phyloP scores from a whole-genome alignment of 2,329 filamentous ascomycete genomes.

The Amauroascus niger region DNA sequence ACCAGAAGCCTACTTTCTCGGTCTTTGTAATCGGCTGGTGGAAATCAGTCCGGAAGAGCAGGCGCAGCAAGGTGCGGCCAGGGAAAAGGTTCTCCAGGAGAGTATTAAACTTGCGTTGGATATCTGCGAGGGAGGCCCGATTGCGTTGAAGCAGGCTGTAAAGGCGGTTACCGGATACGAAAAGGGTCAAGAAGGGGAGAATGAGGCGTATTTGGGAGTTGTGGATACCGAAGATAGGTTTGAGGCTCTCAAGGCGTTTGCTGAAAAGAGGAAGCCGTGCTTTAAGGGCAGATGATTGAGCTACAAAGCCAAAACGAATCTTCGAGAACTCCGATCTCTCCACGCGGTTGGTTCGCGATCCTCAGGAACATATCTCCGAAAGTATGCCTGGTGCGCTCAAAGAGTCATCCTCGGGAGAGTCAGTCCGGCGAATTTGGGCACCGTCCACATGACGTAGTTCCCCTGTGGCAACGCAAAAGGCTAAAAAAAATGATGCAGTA shows the following conservation, averaged over 20 bases:
- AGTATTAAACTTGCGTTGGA: slow-evolving; percentile 68
- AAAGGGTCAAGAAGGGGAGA: slow-evolving; percentile 65
- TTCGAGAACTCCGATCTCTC: neutral
- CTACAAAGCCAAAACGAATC: neutral
- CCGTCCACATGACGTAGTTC: neutral
- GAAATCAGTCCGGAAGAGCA: slow-evolving; percentile 55
- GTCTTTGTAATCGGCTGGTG: slow-evolving; percentile 80
- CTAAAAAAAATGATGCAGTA: neutral
- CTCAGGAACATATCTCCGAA: neutral
- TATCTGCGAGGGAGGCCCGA: slow-evolving; percentile 81
- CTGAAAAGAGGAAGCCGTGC: slow-evolving; percentile 61
- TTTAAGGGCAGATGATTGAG: slow-evolving; percentile 48
- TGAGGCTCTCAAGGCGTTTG: slow-evolving; percentile 81
- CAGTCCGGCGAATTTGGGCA: neutral
- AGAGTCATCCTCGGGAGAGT: neutral
- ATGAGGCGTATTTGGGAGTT: slow-evolving; percentile 74
- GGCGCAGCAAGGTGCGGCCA: slow-evolving; percentile 48
- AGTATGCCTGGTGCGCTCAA: neutral
- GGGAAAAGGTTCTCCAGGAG: slow-evolving; percentile 61
- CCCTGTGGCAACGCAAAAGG: neutral
- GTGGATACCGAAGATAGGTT: slow-evolving; percentile 74
- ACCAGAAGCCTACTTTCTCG: slow-evolving; percentile 81
- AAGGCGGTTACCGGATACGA: slow-evolving; percentile 63
- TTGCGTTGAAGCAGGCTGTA: slow-evolving; percentile 70
- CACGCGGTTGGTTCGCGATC: neutral